Conservation (phyloP, 176 grass and related monocot genomes). For the Juncus inflexus region DNA sequence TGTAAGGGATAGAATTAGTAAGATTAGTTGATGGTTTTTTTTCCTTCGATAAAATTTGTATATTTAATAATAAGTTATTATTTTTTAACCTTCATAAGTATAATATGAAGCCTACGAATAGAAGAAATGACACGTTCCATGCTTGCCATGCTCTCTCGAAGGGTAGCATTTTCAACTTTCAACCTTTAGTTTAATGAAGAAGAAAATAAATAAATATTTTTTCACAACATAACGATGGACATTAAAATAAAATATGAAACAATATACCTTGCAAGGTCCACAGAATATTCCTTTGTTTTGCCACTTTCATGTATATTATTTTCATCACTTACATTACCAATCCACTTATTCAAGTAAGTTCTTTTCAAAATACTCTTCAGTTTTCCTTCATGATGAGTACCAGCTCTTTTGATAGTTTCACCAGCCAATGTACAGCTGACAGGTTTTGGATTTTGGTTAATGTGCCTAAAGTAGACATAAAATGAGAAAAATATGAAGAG, state of each 20-base stretch:
- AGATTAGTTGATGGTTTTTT: too few species aligned
- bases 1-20: conserved; percentile 10
- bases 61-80: too few species aligned
- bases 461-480: conserved; percentile 17
- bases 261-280: conserved; percentile 78
- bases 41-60: too few species aligned
- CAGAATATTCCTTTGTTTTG: conserved; percentile 27
- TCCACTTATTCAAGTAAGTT: conserved; percentile 76
- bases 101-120: conserved; percentile 64
- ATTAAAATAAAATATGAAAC: conserved; percentile 9
- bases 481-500: conserved; percentile 4
- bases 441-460: conserved; percentile 11
- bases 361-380: conserved; percentile 68
- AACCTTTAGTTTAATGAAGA: conserved; percentile 43
- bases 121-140: conserved; percentile 73
- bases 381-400: conserved; percentile 64
- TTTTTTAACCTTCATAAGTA: conserved; percentile 62
- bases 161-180: conserved; percentile 78
- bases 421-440: not conserved
- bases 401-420: conserved; percentile 28
- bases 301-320: conserved; percentile 16
- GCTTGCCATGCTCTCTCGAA: conserved; percentile 66
- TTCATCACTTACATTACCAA: conserved; percentile 38
- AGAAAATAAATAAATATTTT: conserved; percentile 31
- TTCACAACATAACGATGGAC: not conserved